Evolutionary conservation across 2,329 filamentous ascomycete genomes (phyloP), one percentile per base, ranked within the genome.

Genomic region (Arthrobotrys iridis): DNA sequence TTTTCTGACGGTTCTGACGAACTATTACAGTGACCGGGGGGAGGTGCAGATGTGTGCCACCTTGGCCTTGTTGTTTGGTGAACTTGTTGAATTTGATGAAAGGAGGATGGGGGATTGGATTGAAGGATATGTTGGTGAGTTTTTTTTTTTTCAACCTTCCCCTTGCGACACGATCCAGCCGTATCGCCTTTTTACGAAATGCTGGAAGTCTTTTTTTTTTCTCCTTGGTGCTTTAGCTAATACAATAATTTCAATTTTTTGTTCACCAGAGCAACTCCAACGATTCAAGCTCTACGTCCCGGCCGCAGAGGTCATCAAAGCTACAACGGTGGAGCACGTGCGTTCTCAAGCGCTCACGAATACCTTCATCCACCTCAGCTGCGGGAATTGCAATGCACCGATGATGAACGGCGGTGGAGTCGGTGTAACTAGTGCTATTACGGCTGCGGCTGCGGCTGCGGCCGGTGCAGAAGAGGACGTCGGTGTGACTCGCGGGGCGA

Each of bases 31-130:
- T 30, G 71, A 76, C 30, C 63, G 68, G 40, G 76, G 77, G 26
- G 77, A 78, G 46, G 77, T 78, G 60, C 77, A 78, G 70, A 78
- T 79, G 78, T 77, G 74, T 70, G 77, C 77, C 37, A 77, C 76
- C 4, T 45, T 78, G 6, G 73, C 76, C 22, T 37, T 78, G 37
- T 55, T 79, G 30, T 68, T 76, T 30, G 55, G 64, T 2, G 43
- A 62, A 13, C 46, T 71, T 6, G 64, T 71, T 55, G 30, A 71
- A 50, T 50, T 78, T 48, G 77, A 77, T 20, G 77, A 77, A 24
- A 55, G 77, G 33, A 52, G 77, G 28, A 62, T 76, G 41, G 70
- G 76, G 11, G 77, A 78, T 55, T 78, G 77, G 77, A 70, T 78
- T 41, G 77, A 78, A 46, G 77, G 77, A 5, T 78, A 78, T 67